Conservation (phyloP, 495 filamentous ascomycete species). For the Hyaloscypha bicolor region DNA sequence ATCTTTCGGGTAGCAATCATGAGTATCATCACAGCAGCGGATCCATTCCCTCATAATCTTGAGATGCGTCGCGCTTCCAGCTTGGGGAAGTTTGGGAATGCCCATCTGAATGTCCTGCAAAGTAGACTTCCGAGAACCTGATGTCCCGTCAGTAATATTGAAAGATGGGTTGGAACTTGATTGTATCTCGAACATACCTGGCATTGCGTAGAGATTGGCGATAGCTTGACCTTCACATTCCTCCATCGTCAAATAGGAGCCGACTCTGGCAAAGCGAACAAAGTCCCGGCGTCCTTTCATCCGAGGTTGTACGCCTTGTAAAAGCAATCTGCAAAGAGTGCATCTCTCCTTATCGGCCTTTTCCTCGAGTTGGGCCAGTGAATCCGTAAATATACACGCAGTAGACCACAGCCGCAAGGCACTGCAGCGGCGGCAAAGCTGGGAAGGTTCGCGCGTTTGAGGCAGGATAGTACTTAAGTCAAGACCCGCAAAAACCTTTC, state of each 20-base stretch:
- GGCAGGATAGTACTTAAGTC: background rate
- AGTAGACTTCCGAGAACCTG: background rate
- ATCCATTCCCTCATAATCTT: slow-evolving; percentile 15
- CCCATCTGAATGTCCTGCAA: slow-evolving; percentile 20
- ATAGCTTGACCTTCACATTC: slow-evolving; percentile 2
- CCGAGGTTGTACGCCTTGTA: slow-evolving; percentile 2
- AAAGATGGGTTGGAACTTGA: background rate
- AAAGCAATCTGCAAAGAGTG: background rate
- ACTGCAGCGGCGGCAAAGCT: slow-evolving; percentile 1
- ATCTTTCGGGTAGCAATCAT: slow-evolving; percentile 4
- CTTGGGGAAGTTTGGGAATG: slow-evolving; percentile 18
- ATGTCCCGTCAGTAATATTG: background rate
- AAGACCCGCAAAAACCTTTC: slow-evolving; percentile 1
- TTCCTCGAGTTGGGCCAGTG: background rate
- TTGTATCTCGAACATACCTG: slow-evolving; percentile 2
- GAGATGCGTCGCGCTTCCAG: slow-evolving; percentile 22
- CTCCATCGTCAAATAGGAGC: slow-evolving; percentile 3
- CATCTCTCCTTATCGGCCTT: slow-evolving; percentile 5
- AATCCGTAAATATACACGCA: slow-evolving; percentile 6
- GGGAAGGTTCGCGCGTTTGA: background rate
- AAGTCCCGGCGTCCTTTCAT: slow-evolving; percentile 6
- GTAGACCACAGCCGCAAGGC: background rate
- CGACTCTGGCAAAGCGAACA: slow-evolving; percentile 2
- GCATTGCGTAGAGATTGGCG: slow-evolving; percentile 4
- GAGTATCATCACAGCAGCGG: slow-evolving; percentile 2